Base-by-base conservation (phyloP, 2,329 filamentous ascomycete genomes). In the Trichoderma asperellum region DNA sequence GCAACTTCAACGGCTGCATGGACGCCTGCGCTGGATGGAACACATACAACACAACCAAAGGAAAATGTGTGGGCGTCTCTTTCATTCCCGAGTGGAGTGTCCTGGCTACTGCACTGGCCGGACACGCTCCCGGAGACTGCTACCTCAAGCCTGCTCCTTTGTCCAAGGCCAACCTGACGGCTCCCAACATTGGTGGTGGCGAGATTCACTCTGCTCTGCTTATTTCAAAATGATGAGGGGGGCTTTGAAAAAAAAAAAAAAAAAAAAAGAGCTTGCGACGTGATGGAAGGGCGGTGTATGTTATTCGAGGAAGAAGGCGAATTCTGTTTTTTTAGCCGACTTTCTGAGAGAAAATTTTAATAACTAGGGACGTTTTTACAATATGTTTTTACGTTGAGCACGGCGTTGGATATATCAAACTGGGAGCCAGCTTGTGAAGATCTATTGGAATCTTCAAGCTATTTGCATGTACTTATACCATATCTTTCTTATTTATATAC, bases 391-490 rank as follows among this genome's bases (percentile, higher is more conserved):
- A 18, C 49, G 37, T 35, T n/a, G 53, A 58, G 53, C 53, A 49
- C 53, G 63, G 63, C 63, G 53, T 66, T 66, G 63, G 29, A 66
- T 58, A 27, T 35, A 34, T 47, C 27, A 27, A 35, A 66, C 43
- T 43, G 53, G 53, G 53, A 24, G 52, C 53, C 53, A 34, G 35
- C 37, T 66, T 66, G 63, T 27, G 63, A 66, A 49, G 63, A 58
- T 66, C 10, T 5, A 58, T 18, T 24, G 14, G 8, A 18, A 66
- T 66, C 63, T 66, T 37, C 63, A 49, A 35, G 63, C 47, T 12
- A 58, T 58, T 66, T n/a, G 53, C 47, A n/a, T 66, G 63, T 66
- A 66, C 35, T 66, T 57, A 58, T 58, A 58, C 27, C 63, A 66
- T 24, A 58, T 32, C 21, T 58, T 58, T 66, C 37, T 16, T 56